Evolutionary conservation across 148 eudicot species (phyloP), one percentile per base, ranked within the genome.

Genomic region (Vaccinium myrtillus): DNA sequence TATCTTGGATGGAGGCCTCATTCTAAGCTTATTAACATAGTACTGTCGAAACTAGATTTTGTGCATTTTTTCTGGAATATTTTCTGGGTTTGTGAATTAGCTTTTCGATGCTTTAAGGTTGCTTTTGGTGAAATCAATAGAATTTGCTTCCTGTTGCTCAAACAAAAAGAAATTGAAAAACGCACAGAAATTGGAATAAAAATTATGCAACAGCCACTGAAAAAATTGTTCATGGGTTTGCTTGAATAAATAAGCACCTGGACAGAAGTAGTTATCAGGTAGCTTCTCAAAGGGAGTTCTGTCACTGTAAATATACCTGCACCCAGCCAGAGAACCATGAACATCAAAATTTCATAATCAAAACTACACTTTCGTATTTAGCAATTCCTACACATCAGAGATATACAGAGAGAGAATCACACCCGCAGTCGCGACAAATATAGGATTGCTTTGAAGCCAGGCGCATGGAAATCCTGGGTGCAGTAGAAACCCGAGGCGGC

Each of bases 401-500:
- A 51, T 12, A 54, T 5, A 76, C 19, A 83, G 15, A 43, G 19
- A 30, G 15, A 53, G 59, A 25, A 2, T 43, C 9, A 43, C 77
- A 97, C 99, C 99, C 99, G 90, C 99, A 97, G 70, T 97, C 99
- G 9, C 98, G 93, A 88, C 99, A 97, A 21, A 97, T 95, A 83
- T 97, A 97, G 81, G 98, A 77, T 67, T 94, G 95, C 84, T 90
- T 97, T 78, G 97, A 91, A 49, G 99, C 98, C 3, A 91, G 85
- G 19, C 98, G 96, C 99, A 97, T 97, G 6, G 98, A 87, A 87
- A 93, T 85, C 63, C 83, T 94, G 9, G 91, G 90, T 8, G 87
- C 85, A 78, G 90, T 56, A 79, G 82, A 77, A 77, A 88, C 71
- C 18, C 74, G 36, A 69, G 43, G 84, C 58, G 23, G 75, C 65